Percentiles rank a stretch among this genome's conserved stretches.
phyloP scores from a whole-genome alignment of 352 stramenopile species.

The Saprolegnia parasitica region DNA sequence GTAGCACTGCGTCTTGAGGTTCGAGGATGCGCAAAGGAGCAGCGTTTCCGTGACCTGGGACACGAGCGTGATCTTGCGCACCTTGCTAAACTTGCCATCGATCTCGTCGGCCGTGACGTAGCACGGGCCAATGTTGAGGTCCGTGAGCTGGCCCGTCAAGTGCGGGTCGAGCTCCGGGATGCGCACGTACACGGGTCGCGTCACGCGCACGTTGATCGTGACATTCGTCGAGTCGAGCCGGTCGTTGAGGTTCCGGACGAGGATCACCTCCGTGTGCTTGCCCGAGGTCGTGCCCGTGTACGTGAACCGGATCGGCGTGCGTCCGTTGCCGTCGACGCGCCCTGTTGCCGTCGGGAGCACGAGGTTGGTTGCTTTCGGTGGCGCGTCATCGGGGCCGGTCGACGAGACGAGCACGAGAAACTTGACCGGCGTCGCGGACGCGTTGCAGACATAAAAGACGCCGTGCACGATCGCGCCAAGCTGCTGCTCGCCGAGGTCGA shows the following conservation, averaged over 20 bases:
- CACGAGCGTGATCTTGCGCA: slow-evolving; percentile 76
- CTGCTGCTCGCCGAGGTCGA: slow-evolving; percentile 78
- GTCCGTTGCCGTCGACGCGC: slow-evolving; percentile 50
- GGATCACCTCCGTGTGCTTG: slow-evolving; percentile 70
- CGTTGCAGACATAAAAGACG: slow-evolving; percentile 64
- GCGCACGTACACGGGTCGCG: slow-evolving; percentile 75
- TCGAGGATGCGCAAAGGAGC: slow-evolving; percentile 74
- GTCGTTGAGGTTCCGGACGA: slow-evolving; percentile 79
- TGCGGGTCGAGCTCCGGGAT: slow-evolving; percentile 77
- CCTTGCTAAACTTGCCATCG: slow-evolving; percentile 83
- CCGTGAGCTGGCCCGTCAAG: slow-evolving; percentile 61
- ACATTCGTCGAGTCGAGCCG: slow-evolving; percentile 68
- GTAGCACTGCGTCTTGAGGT: slow-evolving; percentile 87
- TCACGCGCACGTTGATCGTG: slow-evolving; percentile 60
- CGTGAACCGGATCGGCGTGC: slow-evolving; percentile 52
- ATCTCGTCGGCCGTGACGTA: slow-evolving; percentile 77
- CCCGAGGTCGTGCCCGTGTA: slow-evolving; percentile 61
- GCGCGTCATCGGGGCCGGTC: slow-evolving; percentile 25
- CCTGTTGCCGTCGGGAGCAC: slow-evolving; percentile 71
- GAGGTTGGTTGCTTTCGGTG: slow-evolving; percentile 38
- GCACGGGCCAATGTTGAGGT: slow-evolving; percentile 71
- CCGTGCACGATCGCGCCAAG: slow-evolving; percentile 54
- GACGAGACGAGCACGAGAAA: slow-evolving; percentile 63
- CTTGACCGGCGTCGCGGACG: slow-evolving; percentile 57
- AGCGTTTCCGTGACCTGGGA: slow-evolving; percentile 75